Evolutionary conservation across 805 yeast species (phyloP), one percentile per base, ranked within the genome.

Genomic region (Yarrowia osloensis): DNA sequence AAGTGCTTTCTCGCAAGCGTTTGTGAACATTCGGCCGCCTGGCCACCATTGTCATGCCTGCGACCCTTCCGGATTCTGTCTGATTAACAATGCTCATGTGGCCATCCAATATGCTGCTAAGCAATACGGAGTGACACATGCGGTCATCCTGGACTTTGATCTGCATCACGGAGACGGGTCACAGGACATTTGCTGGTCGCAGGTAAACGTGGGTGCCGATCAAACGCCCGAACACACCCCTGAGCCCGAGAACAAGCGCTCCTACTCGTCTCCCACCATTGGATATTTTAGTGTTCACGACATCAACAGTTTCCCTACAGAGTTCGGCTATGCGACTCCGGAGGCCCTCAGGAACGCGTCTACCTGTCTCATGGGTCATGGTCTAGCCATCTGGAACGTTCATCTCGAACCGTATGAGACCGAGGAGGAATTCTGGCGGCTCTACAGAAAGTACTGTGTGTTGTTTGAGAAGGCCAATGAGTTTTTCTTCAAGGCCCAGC

Each of bases 121-220:
- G 49, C 75, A 79, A 8, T 84, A 88, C 71, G 85, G 81, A 1
- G 86, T 90, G 2, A 87, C 94, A 0, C 96, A 90, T 77, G 91
- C 91, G 19, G 92, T 88, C 0, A 88, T 90, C 21, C 77, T 90
- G 33, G 97, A 90, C 75, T 88, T 91, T 69, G 97, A 90, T 75
- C 80, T 90, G 47, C 97, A 90, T 73, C 97, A 90, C 74, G 97
- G 96, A 19, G 97, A 90, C 76, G 97, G 97, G 15, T 84, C 90
- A 7, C 96, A 91, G 72, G 96, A 90, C 75, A 88, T 90, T 29
- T 86, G 93, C 72, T 90, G 93, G 92, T 87, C 86, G 72, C 80
- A 90, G 70, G 89, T 89, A 0, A 90, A 33, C 11, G 57, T 33
- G 29, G 40, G 57, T 13, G 37, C 57, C 21, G 57, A 21, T 2